Base-by-base conservation (phyloP, 176 grass and related monocot genomes). In the Oryza glaberrima region DNA sequence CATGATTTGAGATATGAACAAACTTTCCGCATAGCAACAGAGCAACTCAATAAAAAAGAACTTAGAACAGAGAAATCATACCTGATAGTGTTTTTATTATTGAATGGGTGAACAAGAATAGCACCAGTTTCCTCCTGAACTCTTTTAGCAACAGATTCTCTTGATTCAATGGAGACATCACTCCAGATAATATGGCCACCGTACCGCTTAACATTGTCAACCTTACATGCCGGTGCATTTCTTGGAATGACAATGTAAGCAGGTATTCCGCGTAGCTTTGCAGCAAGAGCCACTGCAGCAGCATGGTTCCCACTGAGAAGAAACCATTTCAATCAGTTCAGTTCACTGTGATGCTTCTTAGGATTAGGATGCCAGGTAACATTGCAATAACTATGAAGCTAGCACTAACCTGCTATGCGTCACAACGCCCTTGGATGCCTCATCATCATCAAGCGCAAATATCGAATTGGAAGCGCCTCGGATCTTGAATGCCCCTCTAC, bases 401-500 rank as follows among this genome's bases (percentile, higher is more conserved):
- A 65, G 61, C 23, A 94, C 36, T 12, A 67, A 98, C 95, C 93
- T 98, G 95, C 95, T 95, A 77, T 95, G 95, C 32, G 95, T 98
- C 40, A 98, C 91, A 20, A 98, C 95, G 6, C 95, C 93, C 90
- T 90, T 95, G 5, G 87, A 86, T 19, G 93, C 95, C 87, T 90
- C 75, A 3, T 75, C 78, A 56, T 92, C 89, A 44, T 91, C 80
- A 78, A 95, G 95, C 2, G 95, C 88, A 25, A 98, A 95, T 86
- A 98, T 88, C 11, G 95, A 88, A 95, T 98, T 98, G 14, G 95
- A 95, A 63, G 95, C 95, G 20, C 95, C 95, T 58, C 93, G 77
- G 72, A 98, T 93, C 90, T 98, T 98, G 83, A 98, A 98, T 15
- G 95, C 90, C 5, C 95, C 95, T 73, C 95, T 98, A 36, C 52